A percentile compares a stretch with the other conserved stretches of the same genome.
Conservation (phyloP, 1,139 yeast species). For the Debaryomyces singareniensis region DNA sequence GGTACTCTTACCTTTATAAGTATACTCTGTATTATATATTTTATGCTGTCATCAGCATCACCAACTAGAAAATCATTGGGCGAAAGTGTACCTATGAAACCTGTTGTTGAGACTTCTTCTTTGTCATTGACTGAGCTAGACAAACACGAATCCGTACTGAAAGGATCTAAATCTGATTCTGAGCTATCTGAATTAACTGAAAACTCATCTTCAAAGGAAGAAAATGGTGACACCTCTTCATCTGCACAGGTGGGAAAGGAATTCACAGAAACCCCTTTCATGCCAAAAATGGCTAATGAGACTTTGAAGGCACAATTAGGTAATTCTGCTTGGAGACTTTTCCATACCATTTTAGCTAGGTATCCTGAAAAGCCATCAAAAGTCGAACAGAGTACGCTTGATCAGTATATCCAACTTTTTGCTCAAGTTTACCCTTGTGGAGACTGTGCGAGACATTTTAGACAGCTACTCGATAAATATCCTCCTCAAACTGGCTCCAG, state of each 20-base stretch:
- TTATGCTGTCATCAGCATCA: constrained; percentile 17
- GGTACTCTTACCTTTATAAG: constrained; percentile 18
- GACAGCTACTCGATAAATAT: constrained; percentile 51
- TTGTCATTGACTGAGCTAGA: not conserved
- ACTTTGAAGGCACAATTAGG: constrained; percentile 69
- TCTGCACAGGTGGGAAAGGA: constrained; percentile 2
- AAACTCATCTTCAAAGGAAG: constrained; percentile 1
- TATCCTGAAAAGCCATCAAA: constrained; percentile 77
- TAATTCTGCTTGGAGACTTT: constrained; percentile 77
- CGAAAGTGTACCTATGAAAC: constrained; percentile 17
- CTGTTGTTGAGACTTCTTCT: constrained; percentile 4
- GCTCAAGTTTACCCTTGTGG: constrained; percentile 89
- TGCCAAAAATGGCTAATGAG: constrained; percentile 77
- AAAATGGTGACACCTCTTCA: not conserved
- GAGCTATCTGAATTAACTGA: constrained; percentile 4
- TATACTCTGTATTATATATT: constrained; percentile 19
- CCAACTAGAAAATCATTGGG: constrained; percentile 18
- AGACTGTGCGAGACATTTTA: constrained; percentile 92
- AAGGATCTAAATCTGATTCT: constrained; percentile 1
- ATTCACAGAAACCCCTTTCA: constrained; percentile 51
- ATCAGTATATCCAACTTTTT: constrained; percentile 48
- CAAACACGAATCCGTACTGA: not conserved
- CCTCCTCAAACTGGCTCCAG: constrained; percentile 85
- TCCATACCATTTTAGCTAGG: constrained; percentile 87
- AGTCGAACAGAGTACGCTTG: constrained; percentile 57